Percentiles rank a stretch among this genome's conserved stretches.
Conservation (phyloP, 2,329 filamentous ascomycete genomes). For the Clarireedia paspali region DNA sequence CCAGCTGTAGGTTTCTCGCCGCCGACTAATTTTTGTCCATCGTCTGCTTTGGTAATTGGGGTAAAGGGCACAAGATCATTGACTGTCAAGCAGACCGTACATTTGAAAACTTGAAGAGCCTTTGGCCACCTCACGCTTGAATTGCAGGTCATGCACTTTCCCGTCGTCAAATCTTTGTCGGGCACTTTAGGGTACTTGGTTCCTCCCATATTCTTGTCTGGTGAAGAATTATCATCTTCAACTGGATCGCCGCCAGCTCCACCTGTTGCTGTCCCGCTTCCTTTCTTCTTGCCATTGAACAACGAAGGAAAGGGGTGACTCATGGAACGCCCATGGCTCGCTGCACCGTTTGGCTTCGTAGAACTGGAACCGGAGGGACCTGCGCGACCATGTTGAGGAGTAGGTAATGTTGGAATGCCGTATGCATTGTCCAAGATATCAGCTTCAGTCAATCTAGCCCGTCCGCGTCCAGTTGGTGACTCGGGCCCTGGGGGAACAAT, state of each 20-base stretch:
- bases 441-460: constrained; percentile 23
- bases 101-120: constrained; percentile 67
- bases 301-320: constrained; percentile 74
- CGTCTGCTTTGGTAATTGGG: neutral
- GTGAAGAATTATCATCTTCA: neutral
- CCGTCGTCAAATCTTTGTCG: constrained; percentile 55
- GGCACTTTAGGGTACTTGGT: constrained; percentile 26
- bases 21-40: constrained; percentile 13
- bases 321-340: constrained; percentile 42
- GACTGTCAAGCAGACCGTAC: constrained; percentile 75
- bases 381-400: neutral
- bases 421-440: constrained; percentile 28
- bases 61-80: constrained; percentile 60
- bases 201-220: constrained; percentile 24
- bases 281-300: constrained; percentile 54
- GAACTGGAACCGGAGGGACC: constrained; percentile 9
- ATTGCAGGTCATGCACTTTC: constrained; percentile 81
- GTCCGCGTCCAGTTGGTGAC: constrained; percentile 1
- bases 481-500: neutral
- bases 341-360: constrained; percentile 6
- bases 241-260: neutral
- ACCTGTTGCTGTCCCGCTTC: constrained; percentile 26
- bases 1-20: constrained; percentile 14
- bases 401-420: constrained; percentile 23
- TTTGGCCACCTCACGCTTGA: constrained; percentile 73